Conservation (phyloP, 2,329 filamentous ascomycete genomes). For the Cladosporium oxysporum region DNA sequence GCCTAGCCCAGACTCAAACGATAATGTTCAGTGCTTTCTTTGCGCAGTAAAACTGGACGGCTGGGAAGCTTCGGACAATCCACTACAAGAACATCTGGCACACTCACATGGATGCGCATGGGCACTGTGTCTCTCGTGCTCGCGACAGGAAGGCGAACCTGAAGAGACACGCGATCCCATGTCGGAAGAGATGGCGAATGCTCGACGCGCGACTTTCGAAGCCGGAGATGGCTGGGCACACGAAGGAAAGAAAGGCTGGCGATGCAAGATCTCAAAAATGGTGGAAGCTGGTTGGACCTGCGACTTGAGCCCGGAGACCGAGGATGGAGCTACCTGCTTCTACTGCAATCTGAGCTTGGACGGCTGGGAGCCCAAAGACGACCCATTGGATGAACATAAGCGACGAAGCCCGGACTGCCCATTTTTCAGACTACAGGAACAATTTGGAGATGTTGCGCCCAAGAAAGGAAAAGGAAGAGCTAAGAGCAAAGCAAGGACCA, state of each 20-base stretch:
- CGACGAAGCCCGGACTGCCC: slow-evolving; percentile 75
- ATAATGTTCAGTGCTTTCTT: slow-evolving; percentile 88
- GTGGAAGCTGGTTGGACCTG: slow-evolving; percentile 93
- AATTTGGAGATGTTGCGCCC: slow-evolving; percentile 31
- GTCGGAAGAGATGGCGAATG: slow-evolving; percentile 69
- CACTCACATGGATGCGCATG: slow-evolving; percentile 83
- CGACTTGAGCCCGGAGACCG: slow-evolving; percentile 71
- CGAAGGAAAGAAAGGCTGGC: slow-evolving; percentile 83
- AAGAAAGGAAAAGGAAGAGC: slow-evolving; percentile 24
- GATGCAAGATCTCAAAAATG: slow-evolving; percentile 87
- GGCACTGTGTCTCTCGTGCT: slow-evolving; percentile 67
- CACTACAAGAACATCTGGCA: slow-evolving; percentile 79
- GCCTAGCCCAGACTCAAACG: slow-evolving; percentile 68
- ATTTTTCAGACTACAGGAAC: slow-evolving; percentile 72
- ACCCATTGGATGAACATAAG: slow-evolving; percentile 87
- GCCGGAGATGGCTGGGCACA: slow-evolving; percentile 74
- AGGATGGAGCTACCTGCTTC: slow-evolving; percentile 86
- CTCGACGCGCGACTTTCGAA: slow-evolving; percentile 81
- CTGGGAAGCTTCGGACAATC: slow-evolving; percentile 86
- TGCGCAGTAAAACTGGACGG: slow-evolving; percentile 83
- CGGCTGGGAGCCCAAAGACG: slow-evolving; percentile 91
- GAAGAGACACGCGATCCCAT: slow-evolving; percentile 72
- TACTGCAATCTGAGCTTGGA: slow-evolving; percentile 90
- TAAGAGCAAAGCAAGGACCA: slow-evolving; percentile 36
- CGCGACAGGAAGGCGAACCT: slow-evolving; percentile 54